Evolutionary conservation across 371 early-diverging fungal species (phyloP).

Genomic region (Blastocladiella emersonii): DNA sequence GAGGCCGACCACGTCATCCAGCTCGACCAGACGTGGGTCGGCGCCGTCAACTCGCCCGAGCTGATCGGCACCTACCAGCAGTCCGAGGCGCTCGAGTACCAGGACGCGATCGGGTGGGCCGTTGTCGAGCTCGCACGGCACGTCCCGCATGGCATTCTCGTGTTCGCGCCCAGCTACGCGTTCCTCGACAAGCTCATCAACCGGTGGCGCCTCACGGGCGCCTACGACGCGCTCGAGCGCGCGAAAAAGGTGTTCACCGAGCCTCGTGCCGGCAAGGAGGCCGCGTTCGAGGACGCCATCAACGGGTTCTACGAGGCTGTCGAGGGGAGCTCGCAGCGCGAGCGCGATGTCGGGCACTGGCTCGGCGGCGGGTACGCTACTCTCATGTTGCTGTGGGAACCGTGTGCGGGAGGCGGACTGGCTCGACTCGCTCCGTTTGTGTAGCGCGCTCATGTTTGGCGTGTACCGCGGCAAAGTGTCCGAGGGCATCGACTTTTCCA

Average conservation of each 20-base stretch:
- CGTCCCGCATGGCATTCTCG: conserved; percentile 36
- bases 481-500: conserved; percentile 92
- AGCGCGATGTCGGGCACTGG: neutral
- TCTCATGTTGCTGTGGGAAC: neutral
- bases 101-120: conserved; percentile 22
- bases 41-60: neutral
- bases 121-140: conserved; percentile 19
- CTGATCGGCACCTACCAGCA: conserved; percentile 20
- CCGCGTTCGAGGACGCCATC: neutral
- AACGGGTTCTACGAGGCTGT: neutral
- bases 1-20: conserved; percentile 35
- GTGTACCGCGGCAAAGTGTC: conserved; percentile 81
- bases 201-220: conserved; percentile 1
- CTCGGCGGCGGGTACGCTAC: neutral
- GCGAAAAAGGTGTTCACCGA: neutral
- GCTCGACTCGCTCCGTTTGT: too few relatives aligned
- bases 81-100: conserved; percentile 14
- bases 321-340: neutral
- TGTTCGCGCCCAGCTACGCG: conserved; percentile 46
- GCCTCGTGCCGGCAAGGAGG: neutral
- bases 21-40: conserved; percentile 19
- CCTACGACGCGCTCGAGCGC: neutral
- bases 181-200: conserved; percentile 16
- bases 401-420: too few relatives aligned
- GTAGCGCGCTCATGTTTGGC: conserved; percentile 14